These are phyloP conservation scores for Chlamydomonas sp. DNA, from an alignment of 139 green algal species.

Conservation along the genomic window DNA sequence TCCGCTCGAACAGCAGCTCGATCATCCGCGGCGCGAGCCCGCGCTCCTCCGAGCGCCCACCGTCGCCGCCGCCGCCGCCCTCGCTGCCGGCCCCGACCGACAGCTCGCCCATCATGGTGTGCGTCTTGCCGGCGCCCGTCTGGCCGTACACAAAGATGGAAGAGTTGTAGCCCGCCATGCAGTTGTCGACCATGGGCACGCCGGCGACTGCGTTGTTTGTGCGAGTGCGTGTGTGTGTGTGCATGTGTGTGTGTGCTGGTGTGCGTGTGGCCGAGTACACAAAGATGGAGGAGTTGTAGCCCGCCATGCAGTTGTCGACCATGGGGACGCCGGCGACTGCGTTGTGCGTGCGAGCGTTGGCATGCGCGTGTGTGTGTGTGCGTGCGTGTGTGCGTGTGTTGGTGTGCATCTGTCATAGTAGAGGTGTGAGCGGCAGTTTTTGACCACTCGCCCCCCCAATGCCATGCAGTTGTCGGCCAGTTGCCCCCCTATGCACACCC, in stretches of 20 bases:
- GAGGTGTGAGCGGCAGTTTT: too few relatives aligned
- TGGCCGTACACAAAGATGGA: not conserved
- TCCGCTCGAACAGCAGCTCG: slow-evolving; percentile 71
- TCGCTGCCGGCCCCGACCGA: too few relatives aligned
- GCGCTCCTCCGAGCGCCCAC: too few relatives aligned
- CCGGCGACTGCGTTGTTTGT: not conserved
- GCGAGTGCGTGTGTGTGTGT: slow-evolving; percentile 63
- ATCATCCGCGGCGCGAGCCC: slow-evolving; percentile 78
- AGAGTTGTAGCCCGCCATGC: not conserved
- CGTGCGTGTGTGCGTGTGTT: too few relatives aligned
- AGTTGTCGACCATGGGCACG: slow-evolving; percentile 1
- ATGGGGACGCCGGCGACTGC: slow-evolving; percentile 45
- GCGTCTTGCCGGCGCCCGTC: not conserved
- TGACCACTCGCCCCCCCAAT: too few relatives aligned
- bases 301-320: slow-evolving; percentile 65
- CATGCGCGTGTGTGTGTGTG: slow-evolving; percentile 6
- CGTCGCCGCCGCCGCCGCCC: too few relatives aligned
- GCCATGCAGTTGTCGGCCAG: too few relatives aligned
- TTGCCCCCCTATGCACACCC: too few relatives aligned
- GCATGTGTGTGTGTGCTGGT: too few relatives aligned
- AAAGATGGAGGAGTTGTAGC: slow-evolving; percentile 76
- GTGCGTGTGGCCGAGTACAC: slow-evolving; percentile 72
- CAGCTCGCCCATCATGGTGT: too few relatives aligned
- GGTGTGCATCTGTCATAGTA: too few relatives aligned
- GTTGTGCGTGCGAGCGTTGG: not conserved